A percentile compares a stretch with the other conserved stretches of the same genome.
Conservation (phyloP, 306 rosid species). For the Fagus sylvatica region DNA sequence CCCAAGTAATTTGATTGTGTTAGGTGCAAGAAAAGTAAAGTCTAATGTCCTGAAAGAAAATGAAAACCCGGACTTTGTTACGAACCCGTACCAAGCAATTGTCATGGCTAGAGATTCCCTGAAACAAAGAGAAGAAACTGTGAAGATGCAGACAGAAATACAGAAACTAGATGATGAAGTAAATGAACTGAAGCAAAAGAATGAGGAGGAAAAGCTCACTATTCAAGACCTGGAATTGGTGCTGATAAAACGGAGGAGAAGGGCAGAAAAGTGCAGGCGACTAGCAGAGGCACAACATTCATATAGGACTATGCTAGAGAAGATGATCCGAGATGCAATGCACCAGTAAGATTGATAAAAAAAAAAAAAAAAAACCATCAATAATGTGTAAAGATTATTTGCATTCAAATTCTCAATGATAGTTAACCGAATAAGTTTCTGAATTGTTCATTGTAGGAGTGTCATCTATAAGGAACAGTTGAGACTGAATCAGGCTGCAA, state of each 20-base stretch:
- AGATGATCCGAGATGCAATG: slow-evolving; percentile 96
- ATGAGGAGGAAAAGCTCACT: slow-evolving; percentile 74
- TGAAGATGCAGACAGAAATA: slow-evolving; percentile 68
- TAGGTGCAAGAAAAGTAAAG: slow-evolving; percentile 55
- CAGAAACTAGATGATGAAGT: slow-evolving; percentile 73
- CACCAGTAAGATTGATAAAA: slow-evolving; percentile 73
- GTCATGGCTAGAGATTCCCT: slow-evolving; percentile 87
- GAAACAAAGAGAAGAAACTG: slow-evolving; percentile 77
- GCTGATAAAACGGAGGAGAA: slow-evolving; percentile 69
- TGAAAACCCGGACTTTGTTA: slow-evolving; percentile 58
- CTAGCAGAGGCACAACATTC: slow-evolving; percentile 92
- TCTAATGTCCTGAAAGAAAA: slow-evolving; percentile 62
- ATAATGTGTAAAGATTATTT: neutral
- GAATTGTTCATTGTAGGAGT: slow-evolving; percentile 56
- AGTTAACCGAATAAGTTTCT: slow-evolving; percentile 2
- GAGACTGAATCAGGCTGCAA: slow-evolving; percentile 91
- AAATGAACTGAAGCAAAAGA: slow-evolving; percentile 60
- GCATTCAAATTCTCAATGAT: neutral
- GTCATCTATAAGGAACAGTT: slow-evolving; percentile 92
- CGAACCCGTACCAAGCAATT: slow-evolving; percentile 80
- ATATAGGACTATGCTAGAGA: slow-evolving; percentile 78
- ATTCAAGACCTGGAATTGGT: slow-evolving; percentile 77
- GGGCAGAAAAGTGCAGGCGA: slow-evolving; percentile 83
- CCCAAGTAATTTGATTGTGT: slow-evolving; percentile 17
- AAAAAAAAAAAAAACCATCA: neutral